Percentiles rank a stretch among this genome's conserved stretches.
These are phyloP conservation scores for Diaporthe vaccinii DNA, from an alignment of 2,329 filamentous ascomycete genomes.

Conservation along the genomic window DNA sequence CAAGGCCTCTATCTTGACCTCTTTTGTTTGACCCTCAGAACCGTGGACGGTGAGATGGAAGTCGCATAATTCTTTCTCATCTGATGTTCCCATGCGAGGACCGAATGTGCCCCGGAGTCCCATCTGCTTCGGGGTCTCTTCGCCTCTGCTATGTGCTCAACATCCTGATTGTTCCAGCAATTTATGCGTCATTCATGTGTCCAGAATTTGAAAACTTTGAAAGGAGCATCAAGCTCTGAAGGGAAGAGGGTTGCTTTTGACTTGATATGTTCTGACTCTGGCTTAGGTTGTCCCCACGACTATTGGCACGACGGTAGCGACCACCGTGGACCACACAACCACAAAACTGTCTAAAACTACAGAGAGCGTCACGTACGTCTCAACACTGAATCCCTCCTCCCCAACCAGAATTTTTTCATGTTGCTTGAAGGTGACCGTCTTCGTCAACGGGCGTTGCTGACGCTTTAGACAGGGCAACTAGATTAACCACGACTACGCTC, in stretches of 20 bases:
- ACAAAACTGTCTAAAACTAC: constrained; percentile 7
- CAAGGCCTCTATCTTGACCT: neutral
- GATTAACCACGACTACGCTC: constrained; percentile 34
- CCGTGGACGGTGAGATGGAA: too few relatives aligned
- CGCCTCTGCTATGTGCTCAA: neutral
- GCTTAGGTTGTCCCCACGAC: constrained; percentile 22
- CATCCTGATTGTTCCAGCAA: too few relatives aligned
- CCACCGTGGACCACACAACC: constrained; percentile 28
- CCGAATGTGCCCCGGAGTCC: neutral
- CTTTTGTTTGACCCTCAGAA: neutral
- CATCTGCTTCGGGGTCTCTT: neutral
- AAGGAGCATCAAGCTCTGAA: neutral
- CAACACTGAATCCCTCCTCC: neutral
- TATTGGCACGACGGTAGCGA: neutral
- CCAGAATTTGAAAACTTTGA: neutral
- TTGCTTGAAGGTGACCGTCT: neutral
- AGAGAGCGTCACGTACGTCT: constrained; percentile 22
- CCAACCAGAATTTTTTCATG: rapidly evolving
- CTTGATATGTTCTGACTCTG: neutral
- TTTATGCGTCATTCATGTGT: too few relatives aligned
- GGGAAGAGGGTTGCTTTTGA: neutral
- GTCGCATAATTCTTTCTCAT: too few relatives aligned
- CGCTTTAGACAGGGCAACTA: constrained; percentile 33
- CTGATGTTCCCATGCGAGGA: neutral
- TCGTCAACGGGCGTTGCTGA: constrained; percentile 1